Evolutionary conservation across 1,284 basidiomycete species (phyloP), one percentile per base, ranked within the genome.

Genomic region (Tilletiopsis washingtonensis): DNA sequence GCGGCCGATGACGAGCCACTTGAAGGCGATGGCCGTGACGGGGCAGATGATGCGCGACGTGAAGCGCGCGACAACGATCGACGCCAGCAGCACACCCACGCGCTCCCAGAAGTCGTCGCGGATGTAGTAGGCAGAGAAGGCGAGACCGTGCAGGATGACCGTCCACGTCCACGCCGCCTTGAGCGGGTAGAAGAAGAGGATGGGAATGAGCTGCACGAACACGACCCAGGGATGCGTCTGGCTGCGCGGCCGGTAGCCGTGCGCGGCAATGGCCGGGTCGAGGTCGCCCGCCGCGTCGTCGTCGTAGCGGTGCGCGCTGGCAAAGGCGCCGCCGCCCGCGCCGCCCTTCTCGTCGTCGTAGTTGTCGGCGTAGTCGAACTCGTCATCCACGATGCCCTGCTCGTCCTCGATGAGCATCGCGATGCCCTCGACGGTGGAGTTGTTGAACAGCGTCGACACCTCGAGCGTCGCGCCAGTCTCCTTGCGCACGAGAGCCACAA

Each of bases 121-220:
- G 47, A 73, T 73, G 54, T 71, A 71, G 54, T 62, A 71, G 2
- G 70, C 69, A 17, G 68, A 73, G 49, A 71, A 71, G 40, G 70
- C 69, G 39, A 73, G 64, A 38, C 69, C 70, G 53, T 73, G 70
- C 42, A 73, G 38, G 41, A 73, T 69, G 51, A 73, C 62, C 12
- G 69, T 71, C 70, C 70, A 73, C 9, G 70, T 73, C 70, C 70
- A 73, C 3, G 70, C 70, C 2, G 70, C 70, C 51, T 73, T 73
- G 52, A 66, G 53, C 3, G 70, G 70, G 47, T 73, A 73, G 54
- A 73, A 73, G 56, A 73, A 65, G 36, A 73, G 48, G 51, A 73
- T 61, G 1, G 70, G 70, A 20, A 73, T 55, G 19, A 56, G 36
- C 54, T 73, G 70, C 20, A 73, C 47, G 21, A 73, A 59, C 42